Conservation (phyloP, 1,284 basidiomycete genomes). For the Coriolopsis trogii region DNA sequence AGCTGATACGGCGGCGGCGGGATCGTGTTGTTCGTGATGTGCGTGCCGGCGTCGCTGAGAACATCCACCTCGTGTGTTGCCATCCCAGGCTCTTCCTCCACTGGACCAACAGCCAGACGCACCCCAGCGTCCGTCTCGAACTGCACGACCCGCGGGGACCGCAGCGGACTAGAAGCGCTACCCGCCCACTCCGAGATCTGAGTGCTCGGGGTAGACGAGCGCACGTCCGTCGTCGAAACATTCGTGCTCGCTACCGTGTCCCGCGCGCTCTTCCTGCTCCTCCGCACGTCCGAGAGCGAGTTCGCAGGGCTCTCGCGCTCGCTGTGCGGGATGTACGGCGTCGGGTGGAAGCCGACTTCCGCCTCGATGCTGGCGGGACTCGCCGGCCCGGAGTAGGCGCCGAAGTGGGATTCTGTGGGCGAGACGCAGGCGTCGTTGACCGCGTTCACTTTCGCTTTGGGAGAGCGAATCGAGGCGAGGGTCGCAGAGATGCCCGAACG, state of each 20-base stretch:
- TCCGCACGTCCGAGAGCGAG: neutral
- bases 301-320: neutral
- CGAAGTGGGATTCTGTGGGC: neutral
- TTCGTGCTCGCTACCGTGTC: conserved; percentile 1
- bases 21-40: no score
- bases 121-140: conserved; percentile 3
- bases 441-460: neutral
- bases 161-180: neutral
- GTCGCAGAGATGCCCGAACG: neutral
- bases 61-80: neutral
- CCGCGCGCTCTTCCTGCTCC: neutral
- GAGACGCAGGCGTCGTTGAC: neutral
- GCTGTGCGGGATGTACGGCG: neutral
- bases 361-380: neutral
- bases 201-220: neutral
- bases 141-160: neutral
- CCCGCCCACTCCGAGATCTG: neutral
- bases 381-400: neutral
- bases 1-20: no score
- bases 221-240: neutral
- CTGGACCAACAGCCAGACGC: neutral
- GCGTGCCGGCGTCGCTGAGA: neutral
- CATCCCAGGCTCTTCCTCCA: neutral
- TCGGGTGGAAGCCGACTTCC: neutral
- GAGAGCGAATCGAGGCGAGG: neutral